Conservation (phyloP, 2,329 filamentous ascomycete species). For the Claviceps fusiformis region DNA sequence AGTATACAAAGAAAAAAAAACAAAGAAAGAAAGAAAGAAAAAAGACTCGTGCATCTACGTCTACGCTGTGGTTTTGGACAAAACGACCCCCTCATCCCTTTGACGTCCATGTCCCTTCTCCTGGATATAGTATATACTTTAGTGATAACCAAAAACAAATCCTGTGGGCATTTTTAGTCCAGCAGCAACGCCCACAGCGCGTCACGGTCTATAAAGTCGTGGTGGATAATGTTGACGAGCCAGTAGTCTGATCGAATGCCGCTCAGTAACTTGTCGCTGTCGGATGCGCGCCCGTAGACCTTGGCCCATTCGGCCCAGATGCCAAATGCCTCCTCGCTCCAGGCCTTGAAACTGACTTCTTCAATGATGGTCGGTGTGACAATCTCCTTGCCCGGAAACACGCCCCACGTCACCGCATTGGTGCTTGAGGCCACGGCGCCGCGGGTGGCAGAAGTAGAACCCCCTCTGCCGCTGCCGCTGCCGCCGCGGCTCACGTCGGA, state of each 20-base stretch:
- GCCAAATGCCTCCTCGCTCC: conserved; percentile 89
- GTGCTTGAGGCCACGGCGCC: conserved; percentile 40
- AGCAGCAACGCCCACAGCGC: conserved; percentile 59
- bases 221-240: conserved; percentile 84
- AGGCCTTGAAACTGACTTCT: conserved; percentile 82
- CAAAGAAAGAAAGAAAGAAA: too few species aligned
- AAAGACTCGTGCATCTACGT: too few species aligned
- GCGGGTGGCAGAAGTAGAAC: conserved; percentile 8
- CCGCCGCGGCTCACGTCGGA: conserved; percentile 36
- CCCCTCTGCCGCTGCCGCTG: conserved; percentile 12
- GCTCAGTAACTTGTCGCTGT: conserved; percentile 59
- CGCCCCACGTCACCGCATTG: conserved; percentile 94
- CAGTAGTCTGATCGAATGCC: conserved; percentile 57
- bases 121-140: too few species aligned
- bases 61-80: too few species aligned
- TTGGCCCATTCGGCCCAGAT: conserved; percentile 92
- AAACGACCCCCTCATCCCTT: too few species aligned
- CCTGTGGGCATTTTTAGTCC: conserved; percentile 10
- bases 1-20: too few species aligned
- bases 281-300: conserved; percentile 65
- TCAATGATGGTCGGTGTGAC: conserved; percentile 94
- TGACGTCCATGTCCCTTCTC: too few species aligned
- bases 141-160: too few species aligned
- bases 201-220: conserved; percentile 58
- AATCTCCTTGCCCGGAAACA: conserved; percentile 91